Evolutionary conservation across 345 rosid species (phyloP).

Genomic region (Populus deltoides): DNA sequence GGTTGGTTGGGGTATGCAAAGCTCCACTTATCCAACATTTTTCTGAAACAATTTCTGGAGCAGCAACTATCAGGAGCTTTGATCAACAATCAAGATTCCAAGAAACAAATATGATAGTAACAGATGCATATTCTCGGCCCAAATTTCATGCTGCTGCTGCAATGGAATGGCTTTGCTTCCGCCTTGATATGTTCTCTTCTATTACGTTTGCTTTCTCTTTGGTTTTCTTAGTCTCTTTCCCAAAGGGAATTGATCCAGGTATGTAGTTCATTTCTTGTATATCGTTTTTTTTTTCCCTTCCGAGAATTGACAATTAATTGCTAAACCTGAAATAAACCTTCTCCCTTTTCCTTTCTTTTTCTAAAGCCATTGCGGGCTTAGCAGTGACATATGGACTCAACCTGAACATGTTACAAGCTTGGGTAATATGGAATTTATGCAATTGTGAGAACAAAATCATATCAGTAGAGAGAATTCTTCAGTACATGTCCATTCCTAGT

Average conservation of each 20-base stretch:
- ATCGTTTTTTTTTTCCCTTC: neutral
- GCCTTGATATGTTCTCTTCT: slow-evolving; percentile 56
- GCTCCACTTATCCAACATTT: slow-evolving; percentile 76
- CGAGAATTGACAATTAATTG: neutral
- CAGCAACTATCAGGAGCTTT: slow-evolving; percentile 66
- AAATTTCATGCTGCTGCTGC: slow-evolving; percentile 47
- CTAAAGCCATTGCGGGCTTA: slow-evolving; percentile 74
- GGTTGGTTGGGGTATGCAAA: slow-evolving; percentile 63
- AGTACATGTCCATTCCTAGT: slow-evolving; percentile 60
- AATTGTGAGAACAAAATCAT: slow-evolving; percentile 71
- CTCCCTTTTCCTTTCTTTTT: neutral
- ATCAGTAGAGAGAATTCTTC: slow-evolving; percentile 85
- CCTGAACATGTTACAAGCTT: slow-evolving; percentile 64
- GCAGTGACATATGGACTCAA: slow-evolving; percentile 84
- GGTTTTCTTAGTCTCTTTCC: slow-evolving; percentile 56
- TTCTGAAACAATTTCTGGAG: slow-evolving; percentile 70
- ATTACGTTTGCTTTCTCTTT: slow-evolving; percentile 54
- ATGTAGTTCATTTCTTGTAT: slow-evolving; percentile 8
- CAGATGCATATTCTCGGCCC: slow-evolving; percentile 57
- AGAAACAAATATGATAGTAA: slow-evolving; percentile 47
- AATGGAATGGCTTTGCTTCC: slow-evolving; percentile 76
- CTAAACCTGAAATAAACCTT: neutral
- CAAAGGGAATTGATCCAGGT: slow-evolving; percentile 72
- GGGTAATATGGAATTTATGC: slow-evolving; percentile 72
- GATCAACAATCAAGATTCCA: slow-evolving; percentile 65